Percentiles rank a stretch among this genome's conserved stretches.
Conservation (phyloP, 495 filamentous ascomycete species). For the Xylaria venustula region DNA sequence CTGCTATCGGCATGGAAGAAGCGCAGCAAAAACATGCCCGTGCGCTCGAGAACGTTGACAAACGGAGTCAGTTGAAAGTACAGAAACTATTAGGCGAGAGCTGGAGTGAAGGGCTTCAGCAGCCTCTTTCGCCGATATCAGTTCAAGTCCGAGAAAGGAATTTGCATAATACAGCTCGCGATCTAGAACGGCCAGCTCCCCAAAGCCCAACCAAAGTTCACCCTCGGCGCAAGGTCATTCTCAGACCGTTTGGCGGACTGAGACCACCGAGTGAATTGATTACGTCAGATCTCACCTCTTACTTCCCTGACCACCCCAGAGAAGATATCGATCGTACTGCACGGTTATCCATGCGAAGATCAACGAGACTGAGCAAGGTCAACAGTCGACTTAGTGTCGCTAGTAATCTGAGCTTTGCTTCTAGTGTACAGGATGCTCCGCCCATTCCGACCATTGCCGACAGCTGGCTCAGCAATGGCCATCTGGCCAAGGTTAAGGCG, state of each 20-base stretch:
- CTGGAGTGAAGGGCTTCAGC: slow-evolving; percentile 72
- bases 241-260: slow-evolving; percentile 77
- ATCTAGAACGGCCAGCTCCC: slow-evolving; percentile 58
- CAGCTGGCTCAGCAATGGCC: slow-evolving; percentile 72
- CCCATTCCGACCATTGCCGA: slow-evolving; percentile 97
- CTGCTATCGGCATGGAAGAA: slow-evolving; percentile 80
- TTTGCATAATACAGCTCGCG: slow-evolving; percentile 58
- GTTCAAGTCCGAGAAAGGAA: slow-evolving; percentile 63
- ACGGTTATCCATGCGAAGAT: slow-evolving; percentile 84
- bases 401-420: slow-evolving; percentile 89
- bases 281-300: slow-evolving; percentile 89
- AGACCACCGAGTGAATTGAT: slow-evolving; percentile 96
- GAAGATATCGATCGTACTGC: slow-evolving; percentile 94
- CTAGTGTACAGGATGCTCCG: slow-evolving; percentile 82
- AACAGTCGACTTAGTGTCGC: slow-evolving; percentile 90
- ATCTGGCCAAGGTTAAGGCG: slow-evolving; percentile 48
- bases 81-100: slow-evolving; percentile 81
- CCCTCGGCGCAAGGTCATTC: slow-evolving; percentile 59
- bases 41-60: slow-evolving; percentile 59
- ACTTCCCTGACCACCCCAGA: slow-evolving; percentile 92
- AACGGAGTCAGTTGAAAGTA: slow-evolving; percentile 71
- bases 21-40: slow-evolving; percentile 68
- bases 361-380: slow-evolving; percentile 83
- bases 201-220: slow-evolving; percentile 46
- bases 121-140: slow-evolving; percentile 76